These are phyloP conservation scores for Porphyrellus sp. DNA, from an alignment of 1,284 basidiomycete species.

Conservation along the genomic window DNA sequence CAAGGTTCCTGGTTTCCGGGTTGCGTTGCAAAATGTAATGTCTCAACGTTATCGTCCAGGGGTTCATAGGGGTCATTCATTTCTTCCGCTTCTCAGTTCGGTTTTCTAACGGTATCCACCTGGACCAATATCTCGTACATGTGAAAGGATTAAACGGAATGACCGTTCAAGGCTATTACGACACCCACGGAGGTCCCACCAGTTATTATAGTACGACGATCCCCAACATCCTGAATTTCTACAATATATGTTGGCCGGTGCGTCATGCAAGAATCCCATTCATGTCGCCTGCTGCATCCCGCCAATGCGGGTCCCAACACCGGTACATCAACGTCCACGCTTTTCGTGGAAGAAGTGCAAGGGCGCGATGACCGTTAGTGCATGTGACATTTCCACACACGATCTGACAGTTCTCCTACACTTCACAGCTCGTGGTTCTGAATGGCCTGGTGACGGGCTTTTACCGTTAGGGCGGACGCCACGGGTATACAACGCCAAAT, in stretches of 20 bases:
- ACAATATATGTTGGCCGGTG: constrained; percentile 33
- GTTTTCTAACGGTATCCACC: constrained; percentile 1
- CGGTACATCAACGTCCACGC: constrained; percentile 32
- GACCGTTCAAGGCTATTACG: constrained; percentile 35
- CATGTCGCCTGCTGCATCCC: background rate
- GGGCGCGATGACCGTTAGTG: constrained; percentile 7
- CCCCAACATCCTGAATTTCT: constrained; percentile 41
- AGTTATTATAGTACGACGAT: constrained; percentile 37
- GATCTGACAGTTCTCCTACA: constrained; percentile 23
- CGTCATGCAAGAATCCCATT: background rate
- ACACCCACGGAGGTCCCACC: constrained; percentile 36
- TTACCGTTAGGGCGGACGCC: constrained; percentile 23
- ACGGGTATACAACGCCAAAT: constrained; percentile 30
- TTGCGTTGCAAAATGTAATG: background rate
- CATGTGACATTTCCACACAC: background rate
- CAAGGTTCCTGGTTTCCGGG: background rate
- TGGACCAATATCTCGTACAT: constrained; percentile 31
- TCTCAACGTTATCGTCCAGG: constrained; percentile 36
- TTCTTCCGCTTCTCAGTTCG: background rate
- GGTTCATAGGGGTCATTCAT: constrained; percentile 29
- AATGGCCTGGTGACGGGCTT: constrained; percentile 25
- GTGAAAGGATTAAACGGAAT: constrained; percentile 30
- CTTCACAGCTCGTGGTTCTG: constrained; percentile 32
- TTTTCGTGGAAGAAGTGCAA: constrained; percentile 36
- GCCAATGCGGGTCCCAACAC: constrained; percentile 31